These are phyloP conservation scores for Plenodomus tracheiphilus DNA, from an alignment of 2,329 filamentous ascomycete genomes.

Conservation along the genomic window DNA sequence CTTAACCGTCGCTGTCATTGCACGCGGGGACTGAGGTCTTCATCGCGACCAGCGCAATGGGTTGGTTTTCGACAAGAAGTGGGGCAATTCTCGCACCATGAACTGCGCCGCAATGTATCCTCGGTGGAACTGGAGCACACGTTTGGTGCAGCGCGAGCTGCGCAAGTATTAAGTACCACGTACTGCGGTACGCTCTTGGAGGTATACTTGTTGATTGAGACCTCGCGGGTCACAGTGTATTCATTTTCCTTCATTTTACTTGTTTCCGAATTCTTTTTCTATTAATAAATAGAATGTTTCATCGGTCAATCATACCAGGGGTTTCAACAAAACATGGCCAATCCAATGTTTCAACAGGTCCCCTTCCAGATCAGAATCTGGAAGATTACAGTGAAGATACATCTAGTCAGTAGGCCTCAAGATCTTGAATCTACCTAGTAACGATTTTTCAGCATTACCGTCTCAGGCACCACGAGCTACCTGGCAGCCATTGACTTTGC, in stretches of 20 bases:
- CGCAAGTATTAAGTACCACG: neutral
- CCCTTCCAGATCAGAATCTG: too few species aligned
- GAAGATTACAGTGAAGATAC: too few species aligned
- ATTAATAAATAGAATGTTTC: too few species aligned
- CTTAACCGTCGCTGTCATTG: constrained; percentile 9
- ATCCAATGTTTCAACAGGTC: too few species aligned
- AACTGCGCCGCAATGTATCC: constrained; percentile 12
- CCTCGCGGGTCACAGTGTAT: too few species aligned
- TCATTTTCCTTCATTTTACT: too few species aligned
- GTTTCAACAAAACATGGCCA: too few species aligned
- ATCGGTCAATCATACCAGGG: too few species aligned
- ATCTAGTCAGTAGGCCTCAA: neutral
- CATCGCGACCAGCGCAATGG: neutral
- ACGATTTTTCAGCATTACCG: neutral
- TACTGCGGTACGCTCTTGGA: neutral
- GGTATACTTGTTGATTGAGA: neutral
- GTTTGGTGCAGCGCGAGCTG: neutral
- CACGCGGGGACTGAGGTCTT: neutral
- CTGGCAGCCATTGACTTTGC: constrained; percentile 20
- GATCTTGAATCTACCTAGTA: neutral
- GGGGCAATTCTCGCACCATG: neutral
- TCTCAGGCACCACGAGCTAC: neutral
- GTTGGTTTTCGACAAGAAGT: neutral
- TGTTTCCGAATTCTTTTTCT: too few species aligned
- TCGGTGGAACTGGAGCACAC: neutral